Evolutionary conservation across 1,139 yeast species (phyloP).

Genomic region (Candida tropicalis): DNA sequence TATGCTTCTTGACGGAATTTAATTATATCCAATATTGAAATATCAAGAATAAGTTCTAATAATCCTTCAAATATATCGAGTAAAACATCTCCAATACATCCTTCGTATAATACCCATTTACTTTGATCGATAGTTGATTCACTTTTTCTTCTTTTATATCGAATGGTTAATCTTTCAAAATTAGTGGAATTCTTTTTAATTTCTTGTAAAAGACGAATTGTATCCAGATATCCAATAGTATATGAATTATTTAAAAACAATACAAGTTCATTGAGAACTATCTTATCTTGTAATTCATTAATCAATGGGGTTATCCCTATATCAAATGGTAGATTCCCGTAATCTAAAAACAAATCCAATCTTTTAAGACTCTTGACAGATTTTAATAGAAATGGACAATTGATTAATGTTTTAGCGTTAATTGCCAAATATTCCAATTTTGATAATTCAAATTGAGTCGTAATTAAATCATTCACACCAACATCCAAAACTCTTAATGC

Average conservation of each 20-base stretch:
- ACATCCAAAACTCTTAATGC: slow-evolving; percentile 27
- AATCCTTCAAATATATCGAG: slow-evolving; percentile 12
- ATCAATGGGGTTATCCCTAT: slow-evolving; percentile 9
- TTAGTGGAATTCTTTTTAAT: slow-evolving; percentile 11
- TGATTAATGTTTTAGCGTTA: slow-evolving; percentile 22
- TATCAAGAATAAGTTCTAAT: slow-evolving; percentile 17
- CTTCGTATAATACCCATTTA: slow-evolving; percentile 14
- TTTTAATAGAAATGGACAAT: slow-evolving; percentile 7
- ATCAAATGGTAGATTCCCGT: slow-evolving; percentile 19
- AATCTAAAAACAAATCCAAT: slow-evolving; percentile 30
- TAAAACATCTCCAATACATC: slow-evolving; percentile 13
- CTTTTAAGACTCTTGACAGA: slow-evolving; percentile 19
- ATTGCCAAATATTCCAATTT: slow-evolving; percentile 21
- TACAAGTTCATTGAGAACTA: slow-evolving; percentile 10
- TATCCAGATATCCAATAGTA: slow-evolving; percentile 14
- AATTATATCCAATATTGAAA: slow-evolving; percentile 15
- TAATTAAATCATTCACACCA: slow-evolving; percentile 6
- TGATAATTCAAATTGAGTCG: slow-evolving; percentile 3
- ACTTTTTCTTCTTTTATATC: slow-evolving; percentile 19
- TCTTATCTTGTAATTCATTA: slow-evolving; percentile 1
- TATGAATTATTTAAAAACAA: slow-evolving; percentile 14
- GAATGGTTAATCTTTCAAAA: slow-evolving; percentile 18
- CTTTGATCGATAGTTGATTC: slow-evolving; percentile 8
- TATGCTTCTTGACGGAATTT: slow-evolving; percentile 11
- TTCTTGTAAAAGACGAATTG: slow-evolving; percentile 19